phyloP scores from a whole-genome alignment of 2,329 filamentous ascomycete species.

The Pestalotiopsis sp. region DNA sequence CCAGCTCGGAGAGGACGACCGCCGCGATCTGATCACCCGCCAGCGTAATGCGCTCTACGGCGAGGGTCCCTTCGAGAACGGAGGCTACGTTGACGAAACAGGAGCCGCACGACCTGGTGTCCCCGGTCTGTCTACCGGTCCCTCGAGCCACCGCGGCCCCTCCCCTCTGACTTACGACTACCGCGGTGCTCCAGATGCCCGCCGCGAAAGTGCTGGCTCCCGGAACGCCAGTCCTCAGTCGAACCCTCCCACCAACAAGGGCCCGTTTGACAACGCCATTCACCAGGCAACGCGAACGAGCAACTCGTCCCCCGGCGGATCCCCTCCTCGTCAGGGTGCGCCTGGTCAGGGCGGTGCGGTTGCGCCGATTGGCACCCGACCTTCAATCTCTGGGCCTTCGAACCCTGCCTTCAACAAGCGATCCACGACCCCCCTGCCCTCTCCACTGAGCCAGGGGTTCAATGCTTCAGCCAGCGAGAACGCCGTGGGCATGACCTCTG shows the following conservation, averaged over 20 bases:
- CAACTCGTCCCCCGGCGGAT: conserved; percentile 80
- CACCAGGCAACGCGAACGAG: conserved; percentile 78
- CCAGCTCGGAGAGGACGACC: conserved; percentile 85
- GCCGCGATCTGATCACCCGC: conserved; percentile 91
- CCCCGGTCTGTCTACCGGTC: conserved; percentile 65
- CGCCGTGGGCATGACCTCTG: conserved; percentile 43
- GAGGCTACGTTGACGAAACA: conserved; percentile 69
- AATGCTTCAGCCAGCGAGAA: conserved; percentile 53
- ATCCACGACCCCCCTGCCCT: conserved; percentile 87
- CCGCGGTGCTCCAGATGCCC: conserved; percentile 42
- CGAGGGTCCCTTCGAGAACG: conserved; percentile 68
- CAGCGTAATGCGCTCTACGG: conserved; percentile 95
- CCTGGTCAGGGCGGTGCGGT: conserved; percentile 64
- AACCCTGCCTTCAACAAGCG: conserved; percentile 73
- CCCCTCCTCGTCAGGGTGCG: conserved; percentile 70
- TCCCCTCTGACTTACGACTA: conserved; percentile 80
- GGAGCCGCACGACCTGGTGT: conserved; percentile 64
- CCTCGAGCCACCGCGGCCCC: conserved; percentile 68
- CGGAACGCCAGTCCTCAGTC: conserved; percentile 82
- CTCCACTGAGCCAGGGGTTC: conserved; percentile 78
- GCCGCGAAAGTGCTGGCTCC: conserved; percentile 53
- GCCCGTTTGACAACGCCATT: conserved; percentile 58
- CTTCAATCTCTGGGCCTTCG: conserved; percentile 57
- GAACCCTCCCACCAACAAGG: conserved; percentile 60
- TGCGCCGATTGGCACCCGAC: conserved; percentile 91